phyloP scores from a whole-genome alignment of 2,329 filamentous ascomycete species.

The Hymenoscyphus scutula region DNA sequence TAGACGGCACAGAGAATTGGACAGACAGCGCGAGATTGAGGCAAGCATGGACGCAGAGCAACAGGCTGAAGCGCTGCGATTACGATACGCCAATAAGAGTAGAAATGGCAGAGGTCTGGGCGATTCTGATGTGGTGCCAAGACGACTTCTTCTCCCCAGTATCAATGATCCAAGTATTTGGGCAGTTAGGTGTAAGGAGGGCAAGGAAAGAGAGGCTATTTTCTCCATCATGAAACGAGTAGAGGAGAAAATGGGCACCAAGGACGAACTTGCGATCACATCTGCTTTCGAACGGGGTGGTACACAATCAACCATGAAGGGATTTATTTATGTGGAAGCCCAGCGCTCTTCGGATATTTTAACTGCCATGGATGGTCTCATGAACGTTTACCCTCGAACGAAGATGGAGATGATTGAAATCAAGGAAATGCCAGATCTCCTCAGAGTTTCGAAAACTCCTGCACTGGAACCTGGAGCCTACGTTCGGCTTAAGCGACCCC shows the following conservation, averaged over 20 bases:
- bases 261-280: slow-evolving; percentile 79
- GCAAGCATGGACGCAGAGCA: slow-evolving; percentile 90
- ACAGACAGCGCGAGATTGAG: slow-evolving; percentile 84
- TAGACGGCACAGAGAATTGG: slow-evolving; percentile 87
- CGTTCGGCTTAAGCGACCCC: slow-evolving; percentile 78
- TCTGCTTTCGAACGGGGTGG: slow-evolving; percentile 88
- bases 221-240: slow-evolving; percentile 85
- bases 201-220: slow-evolving; percentile 91
- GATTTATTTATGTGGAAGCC: slow-evolving; percentile 94
- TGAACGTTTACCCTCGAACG: slow-evolving; percentile 84
- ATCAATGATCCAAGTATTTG: slow-evolving; percentile 96
- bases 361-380: slow-evolving; percentile 76
- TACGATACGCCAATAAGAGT: slow-evolving; percentile 82
- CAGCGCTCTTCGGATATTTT: slow-evolving; percentile 82
- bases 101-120: slow-evolving; percentile 63
- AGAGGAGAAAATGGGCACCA: slow-evolving; percentile 73
- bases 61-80: slow-evolving; percentile 79
- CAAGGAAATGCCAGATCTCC: slow-evolving; percentile 96
- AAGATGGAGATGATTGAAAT: slow-evolving; percentile 89
- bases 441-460: slow-evolving; percentile 84
- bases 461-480: slow-evolving; percentile 84
- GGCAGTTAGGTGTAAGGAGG: slow-evolving; percentile 88
- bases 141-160: slow-evolving; percentile 82
- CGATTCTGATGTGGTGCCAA: slow-evolving; percentile 76
- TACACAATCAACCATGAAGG: slow-evolving; percentile 77